phyloP scores from a whole-genome alignment of 306 rosid species.

The Prunus salicina region DNA sequence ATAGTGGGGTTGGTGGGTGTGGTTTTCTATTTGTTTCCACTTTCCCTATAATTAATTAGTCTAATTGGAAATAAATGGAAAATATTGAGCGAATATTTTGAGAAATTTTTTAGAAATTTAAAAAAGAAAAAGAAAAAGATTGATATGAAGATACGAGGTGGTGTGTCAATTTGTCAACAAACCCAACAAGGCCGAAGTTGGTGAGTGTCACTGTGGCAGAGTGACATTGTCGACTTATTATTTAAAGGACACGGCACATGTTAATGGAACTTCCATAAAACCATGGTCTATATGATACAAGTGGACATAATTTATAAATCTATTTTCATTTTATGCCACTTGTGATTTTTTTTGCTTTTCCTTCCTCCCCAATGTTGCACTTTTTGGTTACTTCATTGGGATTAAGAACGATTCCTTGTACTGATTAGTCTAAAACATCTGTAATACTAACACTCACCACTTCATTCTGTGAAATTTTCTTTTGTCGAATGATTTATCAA shows the following conservation, averaged over 20 bases:
- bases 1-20: constrained; percentile 2
- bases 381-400: too few species aligned
- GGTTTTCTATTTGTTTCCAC: not conserved
- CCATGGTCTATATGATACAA: not conserved
- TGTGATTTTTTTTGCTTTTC: not conserved
- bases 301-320: not conserved
- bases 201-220: constrained; percentile 6
- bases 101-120: not conserved
- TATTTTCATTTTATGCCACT: not conserved
- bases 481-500: too few species aligned
- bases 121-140: not conserved
- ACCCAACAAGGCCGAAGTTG: constrained; percentile 20
- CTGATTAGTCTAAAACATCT: too few species aligned
- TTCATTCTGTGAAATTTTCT: too few species aligned
- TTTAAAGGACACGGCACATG: not conserved
- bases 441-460: too few species aligned
- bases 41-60: not conserved
- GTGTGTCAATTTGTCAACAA: constrained; percentile 30
- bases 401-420: too few species aligned
- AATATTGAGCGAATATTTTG: not conserved
- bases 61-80: not conserved
- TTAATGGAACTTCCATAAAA: not conserved
- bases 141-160: not conserved
- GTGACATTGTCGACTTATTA: not conserved
- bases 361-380: not conserved